These are phyloP conservation scores for Deinandra increscens DNA, from an alignment of 129 eudicot species.

Conservation along the genomic window DNA sequence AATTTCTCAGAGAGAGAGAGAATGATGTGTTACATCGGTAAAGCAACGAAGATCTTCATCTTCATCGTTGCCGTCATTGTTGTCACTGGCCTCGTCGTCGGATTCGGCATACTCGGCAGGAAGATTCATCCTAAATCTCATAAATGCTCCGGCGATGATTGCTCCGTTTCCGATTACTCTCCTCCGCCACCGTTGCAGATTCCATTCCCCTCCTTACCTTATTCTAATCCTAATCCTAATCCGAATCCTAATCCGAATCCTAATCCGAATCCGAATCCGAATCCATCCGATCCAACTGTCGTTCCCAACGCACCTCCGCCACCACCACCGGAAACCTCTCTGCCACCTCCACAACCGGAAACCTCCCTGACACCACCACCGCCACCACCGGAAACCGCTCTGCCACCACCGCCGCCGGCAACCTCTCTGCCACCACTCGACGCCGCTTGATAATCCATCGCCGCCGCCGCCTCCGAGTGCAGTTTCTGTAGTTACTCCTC, in stretches of 20 bases:
- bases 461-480: too few species aligned
- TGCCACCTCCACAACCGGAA: constrained; percentile 36
- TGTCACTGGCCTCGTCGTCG: constrained; percentile 60
- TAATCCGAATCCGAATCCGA: too few species aligned
- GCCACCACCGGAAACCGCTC: constrained; percentile 33
- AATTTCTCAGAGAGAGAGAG: background rate
- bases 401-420: constrained; percentile 17
- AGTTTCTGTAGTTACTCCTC: constrained; percentile 38
- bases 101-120: constrained; percentile 47
- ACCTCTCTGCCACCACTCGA: background rate
- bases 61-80: constrained; percentile 55
- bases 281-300: constrained; percentile 36
- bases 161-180: constrained; percentile 25
- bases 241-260: too few species aligned
- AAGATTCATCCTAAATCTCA: constrained; percentile 39
- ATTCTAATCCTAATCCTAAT: constrained; percentile 20
- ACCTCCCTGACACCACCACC: constrained; percentile 20
- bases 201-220: constrained; percentile 34
- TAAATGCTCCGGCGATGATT: constrained; percentile 49
- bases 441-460: too few species aligned
- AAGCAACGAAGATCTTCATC: constrained; percentile 98
- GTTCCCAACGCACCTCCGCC: constrained; percentile 27
- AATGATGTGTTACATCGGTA: constrained; percentile 83
- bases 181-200: constrained; percentile 30
- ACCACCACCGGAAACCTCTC: constrained; percentile 6